Evolutionary conservation across 176 grass and related monocot genomes (phyloP).

Genomic region (Carex myosuroides): DNA sequence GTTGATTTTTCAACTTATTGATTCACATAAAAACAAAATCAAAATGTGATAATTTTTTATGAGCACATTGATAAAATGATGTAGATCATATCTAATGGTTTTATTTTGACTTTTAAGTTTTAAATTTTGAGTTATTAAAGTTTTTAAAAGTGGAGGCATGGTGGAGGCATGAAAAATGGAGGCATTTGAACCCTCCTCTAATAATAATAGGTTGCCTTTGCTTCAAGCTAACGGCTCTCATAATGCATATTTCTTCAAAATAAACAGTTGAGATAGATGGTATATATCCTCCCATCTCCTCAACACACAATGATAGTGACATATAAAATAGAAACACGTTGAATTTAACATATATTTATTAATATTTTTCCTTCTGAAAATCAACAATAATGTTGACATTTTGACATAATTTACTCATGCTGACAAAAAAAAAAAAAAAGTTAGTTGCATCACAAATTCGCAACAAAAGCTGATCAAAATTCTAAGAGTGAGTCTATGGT

Average conservation of each 20-base stretch:
- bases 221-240: constrained; percentile 13
- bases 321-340: not conserved
- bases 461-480: not conserved
- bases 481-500: too few species aligned
- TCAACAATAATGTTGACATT: not conserved
- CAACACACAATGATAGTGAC: constrained; percentile 15
- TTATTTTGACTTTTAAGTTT: too few species aligned
- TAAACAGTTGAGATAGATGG: not conserved
- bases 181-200: too few species aligned
- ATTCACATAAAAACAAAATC: too few species aligned
- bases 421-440: not conserved
- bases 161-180: too few species aligned
- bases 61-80: too few species aligned
- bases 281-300: not conserved
- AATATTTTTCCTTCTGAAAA: not conserved
- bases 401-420: not conserved
- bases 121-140: too few species aligned
- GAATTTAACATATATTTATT: not conserved
- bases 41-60: too few species aligned
- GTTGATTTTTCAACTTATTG: too few species aligned
- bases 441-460: not conserved
- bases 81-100: too few species aligned
- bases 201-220: constrained; percentile 4
- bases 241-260: constrained; percentile 13
- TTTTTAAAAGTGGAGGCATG: too few species aligned